Base-by-base conservation (phyloP, 805 yeast species). In the Starmerella powellii region DNA sequence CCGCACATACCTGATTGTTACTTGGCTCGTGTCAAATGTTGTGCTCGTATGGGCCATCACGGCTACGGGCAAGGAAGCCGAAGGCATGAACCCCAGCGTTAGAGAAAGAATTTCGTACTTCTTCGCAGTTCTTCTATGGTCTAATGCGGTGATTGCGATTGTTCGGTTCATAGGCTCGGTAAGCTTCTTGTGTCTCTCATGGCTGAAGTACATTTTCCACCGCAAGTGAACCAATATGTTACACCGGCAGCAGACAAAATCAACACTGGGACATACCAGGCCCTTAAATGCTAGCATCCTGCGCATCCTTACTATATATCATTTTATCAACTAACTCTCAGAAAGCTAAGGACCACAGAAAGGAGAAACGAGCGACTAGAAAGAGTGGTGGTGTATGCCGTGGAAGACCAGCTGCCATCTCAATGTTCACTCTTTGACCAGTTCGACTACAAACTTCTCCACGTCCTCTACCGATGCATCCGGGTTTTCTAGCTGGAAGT, bases 401-500 rank as follows among this genome's bases (percentile, higher is more conserved):
- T n/a, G n/a, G n/a, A n/a, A n/a, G n/a, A n/a, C n/a, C n/a, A n/a
- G n/a, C n/a, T n/a, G n/a, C n/a, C n/a, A n/a, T n/a, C n/a, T n/a
- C n/a, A n/a, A n/a, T n/a, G n/a, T n/a, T 23, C 26, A 23, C 6
- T 8, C 10, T 23, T 10, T 20, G 3, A 16, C 3, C 4, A 24
- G 17, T 15, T 12, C 17, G 15, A 30, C 20, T 5, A 30, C 24
- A n/a, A 15, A 72, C 13, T 63, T 69, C 33, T 78, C 46, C 56
- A 85, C 71, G 20, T 80, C 80, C 1, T 70, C 74, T 38, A 63
- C 65, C 0, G 68, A 57, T 8, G 68, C 68, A 0, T 53, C 56
- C 0, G 94, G 94, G 53, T 85, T 60, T 49, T 79, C 86, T 41
- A 87, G 63, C 62, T 87, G 95, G 86, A 87, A 82, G 16, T 67